phyloP scores from a whole-genome alignment of 2,329 filamentous ascomycete genomes.

The Fusarium mundagurra region DNA sequence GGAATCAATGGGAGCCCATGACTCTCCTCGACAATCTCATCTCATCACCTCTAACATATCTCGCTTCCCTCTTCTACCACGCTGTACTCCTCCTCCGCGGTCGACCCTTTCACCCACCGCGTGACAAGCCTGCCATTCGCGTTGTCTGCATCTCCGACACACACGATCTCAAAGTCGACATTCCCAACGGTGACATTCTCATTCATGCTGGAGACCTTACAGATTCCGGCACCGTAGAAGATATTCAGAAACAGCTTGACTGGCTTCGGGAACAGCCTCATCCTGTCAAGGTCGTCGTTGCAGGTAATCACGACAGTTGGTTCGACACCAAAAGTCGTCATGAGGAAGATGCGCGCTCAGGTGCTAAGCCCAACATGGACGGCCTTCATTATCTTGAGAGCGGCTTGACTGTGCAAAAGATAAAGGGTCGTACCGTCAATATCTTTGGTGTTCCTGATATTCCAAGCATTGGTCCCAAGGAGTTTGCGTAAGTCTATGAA shows the following conservation, averaged over 20 bases:
- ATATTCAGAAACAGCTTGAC: conserved; percentile 85
- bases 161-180: conserved; percentile 69
- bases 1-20: conserved; percentile 58
- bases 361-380: conserved; percentile 70
- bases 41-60: conserved; percentile 72
- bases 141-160: conserved; percentile 93
- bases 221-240: conserved; percentile 73
- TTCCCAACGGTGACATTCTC: conserved; percentile 83
- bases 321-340: conserved; percentile 75
- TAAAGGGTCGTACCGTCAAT: conserved; percentile 63
- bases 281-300: conserved; percentile 81
- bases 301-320: conserved; percentile 90
- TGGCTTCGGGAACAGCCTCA: conserved; percentile 83
- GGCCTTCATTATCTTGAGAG: conserved; percentile 81
- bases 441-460: conserved; percentile 87
- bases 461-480: conserved; percentile 75
- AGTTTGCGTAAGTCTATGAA: conserved; percentile 64
- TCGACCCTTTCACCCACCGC: conserved; percentile 66
- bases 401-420: conserved; percentile 69
- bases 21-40: conserved; percentile 71
- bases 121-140: conserved; percentile 67
- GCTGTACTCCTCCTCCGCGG: conserved; percentile 75
- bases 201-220: conserved; percentile 91
- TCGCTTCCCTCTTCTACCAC: conserved; percentile 71
- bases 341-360: conserved; percentile 63